These are phyloP conservation scores for Pouteria glomerata DNA, from an alignment of 148 eudicot genomes.

Conservation along the genomic window DNA sequence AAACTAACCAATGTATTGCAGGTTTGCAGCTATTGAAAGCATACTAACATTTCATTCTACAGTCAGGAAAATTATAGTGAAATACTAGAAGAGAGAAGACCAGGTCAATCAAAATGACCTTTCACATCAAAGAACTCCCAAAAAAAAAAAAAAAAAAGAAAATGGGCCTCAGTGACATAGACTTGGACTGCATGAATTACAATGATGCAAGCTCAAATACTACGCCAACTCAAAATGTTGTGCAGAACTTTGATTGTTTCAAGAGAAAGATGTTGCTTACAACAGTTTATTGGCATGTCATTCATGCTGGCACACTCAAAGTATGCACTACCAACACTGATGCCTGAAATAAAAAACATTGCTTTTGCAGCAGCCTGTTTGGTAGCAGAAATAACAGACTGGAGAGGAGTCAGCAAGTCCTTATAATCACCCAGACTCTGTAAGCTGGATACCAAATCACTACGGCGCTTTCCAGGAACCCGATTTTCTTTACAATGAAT, in stretches of 20 bases:
- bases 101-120: neutral
- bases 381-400: conserved; percentile 59
- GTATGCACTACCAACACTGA: conserved; percentile 47
- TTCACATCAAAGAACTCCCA: neutral
- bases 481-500: conserved; percentile 30
- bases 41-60: neutral
- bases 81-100: neutral
- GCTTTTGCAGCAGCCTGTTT: conserved; percentile 95
- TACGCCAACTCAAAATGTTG: neutral
- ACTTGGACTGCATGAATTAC: neutral
- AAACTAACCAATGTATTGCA: neutral
- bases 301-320: conserved; percentile 61
- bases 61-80: neutral
- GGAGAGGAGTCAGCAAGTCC: conserved; percentile 75
- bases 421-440: conserved; percentile 65
- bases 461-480: conserved; percentile 43
- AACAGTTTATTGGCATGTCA: conserved; percentile 60
- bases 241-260: neutral
- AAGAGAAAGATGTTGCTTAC: conserved; percentile 43
- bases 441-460: conserved; percentile 66
- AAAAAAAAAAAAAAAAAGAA: neutral
- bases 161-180: neutral
- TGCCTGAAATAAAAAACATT: conserved; percentile 65
- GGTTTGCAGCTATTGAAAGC: neutral
- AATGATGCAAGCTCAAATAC: neutral